Evolutionary conservation across 2,329 filamentous ascomycete species (phyloP).

Genomic region (Phialophora expanda): DNA sequence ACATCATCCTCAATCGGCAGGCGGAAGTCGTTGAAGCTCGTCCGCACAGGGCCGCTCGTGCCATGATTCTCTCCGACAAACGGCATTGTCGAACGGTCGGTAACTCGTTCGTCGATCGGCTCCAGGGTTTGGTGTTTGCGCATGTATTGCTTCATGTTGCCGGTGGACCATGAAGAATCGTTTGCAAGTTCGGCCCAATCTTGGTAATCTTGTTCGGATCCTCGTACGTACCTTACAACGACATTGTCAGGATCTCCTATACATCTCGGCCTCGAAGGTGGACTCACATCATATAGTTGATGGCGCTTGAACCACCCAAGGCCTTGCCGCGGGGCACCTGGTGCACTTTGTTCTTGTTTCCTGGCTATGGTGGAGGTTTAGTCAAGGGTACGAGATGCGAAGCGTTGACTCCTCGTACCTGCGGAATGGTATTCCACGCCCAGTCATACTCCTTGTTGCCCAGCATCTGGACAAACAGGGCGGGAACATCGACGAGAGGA

Average conservation of each 20-base stretch:
- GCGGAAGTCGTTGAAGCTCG: constrained; percentile 38
- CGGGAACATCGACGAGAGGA: constrained; percentile 40
- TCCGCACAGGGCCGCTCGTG: constrained; percentile 46
- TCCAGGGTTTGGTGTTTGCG: constrained; percentile 44
- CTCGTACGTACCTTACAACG: constrained; percentile 35
- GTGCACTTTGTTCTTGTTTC: constrained; percentile 37
- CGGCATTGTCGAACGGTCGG: constrained; percentile 35
- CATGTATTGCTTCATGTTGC: constrained; percentile 41
- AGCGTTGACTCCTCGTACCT: constrained; percentile 35
- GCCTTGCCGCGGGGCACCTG: constrained; percentile 42
- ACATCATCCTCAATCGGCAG: constrained; percentile 36
- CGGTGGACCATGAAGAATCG: constrained; percentile 42
- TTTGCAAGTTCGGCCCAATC: constrained; percentile 43
- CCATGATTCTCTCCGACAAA: constrained; percentile 38
- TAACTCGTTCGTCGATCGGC: constrained; percentile 37
- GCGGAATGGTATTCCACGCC: constrained; percentile 43
- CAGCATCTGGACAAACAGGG: constrained; percentile 38
- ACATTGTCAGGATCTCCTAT: background rate
- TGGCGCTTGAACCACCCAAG: constrained; percentile 44
- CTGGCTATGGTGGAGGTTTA: constrained; percentile 15
- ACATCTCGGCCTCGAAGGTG: background rate
- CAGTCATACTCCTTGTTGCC: constrained; percentile 47
- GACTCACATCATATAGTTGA: constrained; percentile 43
- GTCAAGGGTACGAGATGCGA: constrained; percentile 17
- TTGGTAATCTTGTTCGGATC: constrained; percentile 43